Evolutionary conservation across 345 rosid species (phyloP), one percentile per base, ranked within the genome.

Genomic region (Acer saccharum): DNA sequence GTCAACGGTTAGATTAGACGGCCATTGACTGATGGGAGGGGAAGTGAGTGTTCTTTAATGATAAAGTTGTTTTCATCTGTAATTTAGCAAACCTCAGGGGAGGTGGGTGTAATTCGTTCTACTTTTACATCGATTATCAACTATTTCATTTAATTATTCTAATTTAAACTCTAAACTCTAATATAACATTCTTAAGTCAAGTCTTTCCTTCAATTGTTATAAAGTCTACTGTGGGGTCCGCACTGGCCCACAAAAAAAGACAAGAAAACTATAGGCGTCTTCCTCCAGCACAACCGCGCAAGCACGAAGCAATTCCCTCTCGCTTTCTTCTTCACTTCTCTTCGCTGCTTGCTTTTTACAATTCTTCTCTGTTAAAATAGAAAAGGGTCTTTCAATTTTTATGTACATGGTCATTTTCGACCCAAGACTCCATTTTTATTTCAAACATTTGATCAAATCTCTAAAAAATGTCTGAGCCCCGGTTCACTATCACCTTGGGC

Each of bases 401-500:
- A 2, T 60, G 27, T 7, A n/a, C 64, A 60, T 18, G 27, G 21
- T 5, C 27, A 7, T 60, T 60, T 60, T 21, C 21, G 21, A 18
- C 64, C 25, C 21, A 60, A 60, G 64, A 18, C n/a, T 60, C 64
- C 64, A 60, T 60, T 60, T 60, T 60, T 60, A 20, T 55, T 29
- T 69, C 41, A 13, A 35, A 14, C 13, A 10, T 27, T 25, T 44
- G 73, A 43, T 54, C 78, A 10, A 10, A 60, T 8, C 25, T 60
- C 63, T 6, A 13, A 5, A 71, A 48, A 64, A 87, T 87, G 90
- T 76, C 81, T 7, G 65, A 77, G 16, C 76, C 82, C 25, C 61
- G 63, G 27, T 67, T 87, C 70, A 85, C 84, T 76, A 81, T 87
- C 84, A 85, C 88, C 74, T 72, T 81, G 7, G 88, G 85, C 18